Evolutionary conservation across 2,329 filamentous ascomycete species (phyloP).

Genomic region (Cladosporium oxysporum): DNA sequence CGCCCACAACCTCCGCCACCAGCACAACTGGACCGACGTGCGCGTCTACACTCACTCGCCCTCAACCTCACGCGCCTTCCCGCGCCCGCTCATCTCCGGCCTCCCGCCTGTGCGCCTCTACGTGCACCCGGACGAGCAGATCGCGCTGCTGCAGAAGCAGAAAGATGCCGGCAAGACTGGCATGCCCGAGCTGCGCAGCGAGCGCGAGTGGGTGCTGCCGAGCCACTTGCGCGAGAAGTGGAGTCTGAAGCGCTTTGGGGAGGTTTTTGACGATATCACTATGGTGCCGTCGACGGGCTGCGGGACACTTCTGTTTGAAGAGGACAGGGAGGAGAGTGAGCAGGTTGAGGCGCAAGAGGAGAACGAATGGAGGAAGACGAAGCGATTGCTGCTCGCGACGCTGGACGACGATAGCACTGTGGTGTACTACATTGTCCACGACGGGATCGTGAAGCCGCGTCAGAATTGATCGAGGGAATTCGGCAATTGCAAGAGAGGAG

Average conservation of each 20-base stretch:
- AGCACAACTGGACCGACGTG: constrained; percentile 73
- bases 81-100: constrained; percentile 69
- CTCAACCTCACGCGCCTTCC: constrained; percentile 41
- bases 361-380: constrained; percentile 52
- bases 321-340: constrained; percentile 28
- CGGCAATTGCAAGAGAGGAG: background rate
- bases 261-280: constrained; percentile 63
- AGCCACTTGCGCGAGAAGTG: constrained; percentile 72
- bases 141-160: constrained; percentile 64
- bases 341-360: constrained; percentile 26
- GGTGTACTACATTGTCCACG: constrained; percentile 81
- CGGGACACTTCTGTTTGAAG: constrained; percentile 28
- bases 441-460: constrained; percentile 82
- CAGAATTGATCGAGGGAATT: constrained; percentile 63
- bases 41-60: constrained; percentile 46
- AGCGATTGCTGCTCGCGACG: constrained; percentile 72
- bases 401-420: constrained; percentile 79
- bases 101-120: constrained; percentile 73
- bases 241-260: constrained; percentile 65
- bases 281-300: constrained; percentile 43
- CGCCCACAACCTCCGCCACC: constrained; percentile 69
- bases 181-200: constrained; percentile 37
- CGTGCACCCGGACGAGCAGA: constrained; percentile 80
- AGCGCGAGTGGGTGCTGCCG: constrained; percentile 76
- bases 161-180: constrained; percentile 39